Percentiles rank a stretch among this genome's conserved stretches.
Conservation (phyloP, 768 basidiomycete genomes). For the Tulasnella sp. region DNA sequence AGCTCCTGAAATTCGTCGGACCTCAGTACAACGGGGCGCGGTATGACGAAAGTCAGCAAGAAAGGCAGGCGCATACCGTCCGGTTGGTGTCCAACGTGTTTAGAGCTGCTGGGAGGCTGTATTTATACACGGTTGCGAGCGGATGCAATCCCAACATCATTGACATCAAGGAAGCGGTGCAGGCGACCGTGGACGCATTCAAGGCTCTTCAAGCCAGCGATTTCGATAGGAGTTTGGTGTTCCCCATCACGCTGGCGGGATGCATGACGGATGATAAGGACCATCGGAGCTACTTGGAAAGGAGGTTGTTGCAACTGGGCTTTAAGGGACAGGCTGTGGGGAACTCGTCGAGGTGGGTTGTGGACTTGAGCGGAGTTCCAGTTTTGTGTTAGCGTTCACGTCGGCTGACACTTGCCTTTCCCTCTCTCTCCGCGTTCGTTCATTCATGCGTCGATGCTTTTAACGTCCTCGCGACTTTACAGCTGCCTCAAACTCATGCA, state of each 20-base stretch:
- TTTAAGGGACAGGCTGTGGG: conserved; percentile 8
- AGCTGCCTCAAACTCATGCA: conserved; percentile 14
- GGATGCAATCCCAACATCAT: conserved; percentile 69
- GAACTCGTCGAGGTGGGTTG: conserved; percentile 9
- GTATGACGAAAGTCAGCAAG: neutral
- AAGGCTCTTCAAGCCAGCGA: conserved; percentile 38
- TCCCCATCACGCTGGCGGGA: conserved; percentile 64
- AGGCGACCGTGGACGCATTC: conserved; percentile 41
- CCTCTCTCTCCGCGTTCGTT: neutral
- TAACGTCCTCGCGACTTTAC: neutral
- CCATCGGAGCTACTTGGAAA: conserved; percentile 11
- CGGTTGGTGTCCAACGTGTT: conserved; percentile 41
- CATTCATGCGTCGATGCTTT: neutral
- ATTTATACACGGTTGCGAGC: conserved; percentile 65
- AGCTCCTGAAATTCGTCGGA: neutral
- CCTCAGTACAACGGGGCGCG: conserved; percentile 10
- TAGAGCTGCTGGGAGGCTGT: conserved; percentile 61
- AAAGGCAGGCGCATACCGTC: conserved; percentile 16
- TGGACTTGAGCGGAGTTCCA: neutral
- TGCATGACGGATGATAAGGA: conserved; percentile 51
- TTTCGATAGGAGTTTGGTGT: conserved; percentile 54
- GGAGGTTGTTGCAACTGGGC: conserved; percentile 5
- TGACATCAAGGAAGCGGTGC: conserved; percentile 52
- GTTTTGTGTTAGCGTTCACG: neutral
- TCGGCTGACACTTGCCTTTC: conserved; percentile 4